These are phyloP conservation scores for Aspergillus neotritici DNA, from an alignment of 2,329 filamentous ascomycete genomes.

Conservation along the genomic window DNA sequence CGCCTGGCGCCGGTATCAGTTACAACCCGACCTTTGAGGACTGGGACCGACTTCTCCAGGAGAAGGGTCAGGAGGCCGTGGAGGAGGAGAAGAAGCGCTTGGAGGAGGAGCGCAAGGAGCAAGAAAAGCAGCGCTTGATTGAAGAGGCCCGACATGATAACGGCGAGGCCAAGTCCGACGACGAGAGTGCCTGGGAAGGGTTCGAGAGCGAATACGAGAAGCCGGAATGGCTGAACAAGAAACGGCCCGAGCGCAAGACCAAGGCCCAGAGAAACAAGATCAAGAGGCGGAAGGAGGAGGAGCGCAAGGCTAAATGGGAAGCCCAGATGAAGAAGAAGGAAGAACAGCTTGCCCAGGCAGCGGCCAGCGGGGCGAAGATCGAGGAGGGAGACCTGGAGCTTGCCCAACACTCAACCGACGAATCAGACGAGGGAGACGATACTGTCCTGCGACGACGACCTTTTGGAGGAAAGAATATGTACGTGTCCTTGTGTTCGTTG, in stretches of 20 bases:
- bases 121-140: conserved; percentile 61
- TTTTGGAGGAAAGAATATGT: conserved; percentile 59
- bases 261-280: conserved; percentile 79
- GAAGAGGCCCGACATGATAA: conserved; percentile 71
- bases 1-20: conserved; percentile 75
- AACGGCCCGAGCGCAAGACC: conserved; percentile 79
- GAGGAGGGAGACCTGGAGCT: conserved; percentile 48
- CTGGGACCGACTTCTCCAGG: conserved; percentile 69
- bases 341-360: conserved; percentile 65
- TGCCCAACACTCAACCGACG: conserved; percentile 29
- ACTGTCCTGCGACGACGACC: conserved; percentile 62
- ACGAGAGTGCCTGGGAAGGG: conserved; percentile 88
- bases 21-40: conserved; percentile 89
- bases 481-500: conserved; percentile 21
- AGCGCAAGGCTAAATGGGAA: conserved; percentile 69
- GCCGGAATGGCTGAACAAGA: conserved; percentile 60
- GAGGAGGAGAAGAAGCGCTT: conserved; percentile 72
- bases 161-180: conserved; percentile 69
- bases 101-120: conserved; percentile 60
- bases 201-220: conserved; percentile 76
- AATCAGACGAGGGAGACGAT: conserved; percentile 54
- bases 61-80: conserved; percentile 72
- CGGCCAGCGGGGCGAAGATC: conserved; percentile 56
- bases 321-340: conserved; percentile 67
- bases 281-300: conserved; percentile 81